These are phyloP conservation scores for Cyclocybe cylindracea DNA, from an alignment of 768 basidiomycete species.

Conservation along the genomic window DNA sequence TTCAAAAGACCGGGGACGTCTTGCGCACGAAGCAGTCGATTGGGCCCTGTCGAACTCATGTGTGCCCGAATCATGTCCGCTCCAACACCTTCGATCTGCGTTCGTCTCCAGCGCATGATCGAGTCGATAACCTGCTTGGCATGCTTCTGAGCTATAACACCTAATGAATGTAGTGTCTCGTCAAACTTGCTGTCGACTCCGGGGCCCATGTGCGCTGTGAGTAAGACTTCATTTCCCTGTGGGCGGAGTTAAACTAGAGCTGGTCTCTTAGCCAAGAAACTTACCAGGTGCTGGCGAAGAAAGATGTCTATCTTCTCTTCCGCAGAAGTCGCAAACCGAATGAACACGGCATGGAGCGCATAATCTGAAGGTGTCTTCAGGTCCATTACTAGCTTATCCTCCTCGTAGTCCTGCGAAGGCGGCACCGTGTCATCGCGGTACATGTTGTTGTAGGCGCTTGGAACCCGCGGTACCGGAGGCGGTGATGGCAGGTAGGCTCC, in stretches of 20 bases:
- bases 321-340: slow-evolving; percentile 78
- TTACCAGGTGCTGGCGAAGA: slow-evolving; percentile 65
- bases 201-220: slow-evolving; percentile 69
- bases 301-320: slow-evolving; percentile 81
- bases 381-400: slow-evolving; percentile 68
- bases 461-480: slow-evolving; percentile 79
- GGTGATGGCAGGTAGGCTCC: slow-evolving; percentile 62
- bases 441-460: slow-evolving; percentile 53
- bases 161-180: slow-evolving; percentile 80
- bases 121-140: slow-evolving; percentile 84
- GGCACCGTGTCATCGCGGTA: slow-evolving; percentile 52
- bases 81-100: slow-evolving; percentile 63
- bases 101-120: slow-evolving; percentile 84
- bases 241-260: not conserved
- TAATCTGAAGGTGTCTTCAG: slow-evolving; percentile 87
- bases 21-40: slow-evolving; percentile 37
- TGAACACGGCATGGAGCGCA: slow-evolving; percentile 86
- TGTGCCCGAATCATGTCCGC: slow-evolving; percentile 56
- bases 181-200: slow-evolving; percentile 81
- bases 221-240: slow-evolving; percentile 70
- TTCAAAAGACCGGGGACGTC: slow-evolving; percentile 55
- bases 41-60: slow-evolving; percentile 33
- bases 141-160: slow-evolving; percentile 82
- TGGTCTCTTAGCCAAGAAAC: slow-evolving; percentile 21
- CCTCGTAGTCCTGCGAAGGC: slow-evolving; percentile 51